A percentile compares a stretch with the other conserved stretches of the same genome.
Conservation (phyloP, 2,329 filamentous ascomycete species). For the Monosporascus sp. region DNA sequence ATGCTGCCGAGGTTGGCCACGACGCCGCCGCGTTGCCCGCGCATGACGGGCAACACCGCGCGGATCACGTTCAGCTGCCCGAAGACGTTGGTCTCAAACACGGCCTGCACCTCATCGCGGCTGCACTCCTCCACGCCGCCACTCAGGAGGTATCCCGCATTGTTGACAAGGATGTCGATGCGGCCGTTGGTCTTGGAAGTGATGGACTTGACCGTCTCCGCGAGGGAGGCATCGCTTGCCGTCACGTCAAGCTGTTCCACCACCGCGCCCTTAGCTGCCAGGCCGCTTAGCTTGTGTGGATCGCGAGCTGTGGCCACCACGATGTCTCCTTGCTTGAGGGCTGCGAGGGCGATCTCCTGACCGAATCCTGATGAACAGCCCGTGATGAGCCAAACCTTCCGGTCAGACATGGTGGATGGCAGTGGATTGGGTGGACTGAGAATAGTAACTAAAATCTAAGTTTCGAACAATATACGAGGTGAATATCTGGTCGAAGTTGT, state of each 20-base stretch:
- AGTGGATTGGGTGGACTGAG: background rate
- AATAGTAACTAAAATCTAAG: no score
- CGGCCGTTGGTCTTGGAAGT: conserved; percentile 1
- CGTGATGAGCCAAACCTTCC: conserved; percentile 8
- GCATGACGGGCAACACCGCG: conserved; percentile 42
- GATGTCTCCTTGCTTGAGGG: conserved; percentile 4
- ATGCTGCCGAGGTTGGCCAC: conserved; percentile 44
- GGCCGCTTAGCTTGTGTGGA: background rate
- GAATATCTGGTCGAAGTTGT: no score
- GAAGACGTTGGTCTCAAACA: conserved; percentile 45
- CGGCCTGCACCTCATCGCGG: conserved; percentile 31
- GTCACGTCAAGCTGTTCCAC: conserved; percentile 5
- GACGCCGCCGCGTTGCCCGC: conserved; percentile 33
- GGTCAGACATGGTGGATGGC: background rate
- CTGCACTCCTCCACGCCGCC: conserved; percentile 19
- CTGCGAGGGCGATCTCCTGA: conserved; percentile 4
- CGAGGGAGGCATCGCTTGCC: conserved; percentile 1
- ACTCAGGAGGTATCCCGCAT: conserved; percentile 5
- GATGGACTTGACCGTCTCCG: background rate
- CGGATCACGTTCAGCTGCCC: conserved; percentile 42
- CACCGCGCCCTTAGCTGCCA: conserved; percentile 3
- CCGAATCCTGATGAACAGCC: conserved; percentile 8
- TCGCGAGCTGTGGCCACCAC: conserved; percentile 9
- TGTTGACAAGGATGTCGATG: conserved; percentile 2
- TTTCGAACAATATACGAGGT: no score